Evolutionary conservation across 108 stramenopile genomes (phyloP), one percentile per base, ranked within the genome.

Genomic region (Nitzschia putrida): DNA sequence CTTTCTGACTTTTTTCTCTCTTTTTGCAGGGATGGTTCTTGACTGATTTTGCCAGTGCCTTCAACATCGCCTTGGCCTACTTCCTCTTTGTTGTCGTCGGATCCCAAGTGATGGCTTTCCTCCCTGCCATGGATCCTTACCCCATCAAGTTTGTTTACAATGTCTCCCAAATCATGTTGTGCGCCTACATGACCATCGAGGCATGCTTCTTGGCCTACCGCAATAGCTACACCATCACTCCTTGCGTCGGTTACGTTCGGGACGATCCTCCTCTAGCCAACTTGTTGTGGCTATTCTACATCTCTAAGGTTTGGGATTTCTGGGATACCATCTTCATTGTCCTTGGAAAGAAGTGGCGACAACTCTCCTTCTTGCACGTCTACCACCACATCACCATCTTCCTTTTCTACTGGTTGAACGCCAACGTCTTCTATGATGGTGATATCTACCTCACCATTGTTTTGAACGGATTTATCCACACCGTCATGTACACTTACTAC

Each of bases 401-500:
- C 78, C 73, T 97, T 76, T 94, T 98, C 71, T 98, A 98, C 82
- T 98, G 99, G 98, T 75, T 98, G 71, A 98, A 97, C 72, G 72
- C 87, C 25, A 90, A 90, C 60, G 84, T 94, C 23, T 79, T 85
- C 63, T 97, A 97, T 71, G 97, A 98, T 72, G 96, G 97, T 59
- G 98, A 98, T 73, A 86, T 98, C 53, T 99, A 85, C 80, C 77
- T 98, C 34, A 98, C 98, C 66, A 92, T 98, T 65, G 72, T 95
- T 20, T 78, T 98, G 49, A 99, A 99, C 73, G 96, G 97, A 50
- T 95, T 96, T 83, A 98, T 99, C 76, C 99, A 99, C 84, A 96
- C 96, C 14, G 93, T 99, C 74, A 98, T 99, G 98, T 99, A 99
- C 96, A 97, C 96, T 2, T 99, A 99, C 84, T 99, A 98, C 95